Conservation (phyloP, 2,329 filamentous ascomycete species). For the Coniochaeta sp. region DNA sequence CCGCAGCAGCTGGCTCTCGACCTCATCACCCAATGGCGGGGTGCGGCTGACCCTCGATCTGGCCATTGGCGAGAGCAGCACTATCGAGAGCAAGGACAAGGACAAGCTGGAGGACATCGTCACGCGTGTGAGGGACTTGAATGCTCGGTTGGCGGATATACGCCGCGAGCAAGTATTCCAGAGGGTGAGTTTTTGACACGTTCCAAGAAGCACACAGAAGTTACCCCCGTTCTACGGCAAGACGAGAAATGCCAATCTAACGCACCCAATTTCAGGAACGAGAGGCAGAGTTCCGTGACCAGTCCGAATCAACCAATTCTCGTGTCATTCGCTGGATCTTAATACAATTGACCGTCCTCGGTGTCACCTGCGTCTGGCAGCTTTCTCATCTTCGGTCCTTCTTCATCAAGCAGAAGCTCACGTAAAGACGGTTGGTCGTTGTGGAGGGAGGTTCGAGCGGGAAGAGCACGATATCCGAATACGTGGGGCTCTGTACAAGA, state of each 20-base stretch:
- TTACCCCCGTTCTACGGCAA: neutral
- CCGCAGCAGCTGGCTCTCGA: slow-evolving; percentile 64
- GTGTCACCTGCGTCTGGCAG: slow-evolving; percentile 91
- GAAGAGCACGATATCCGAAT: neutral
- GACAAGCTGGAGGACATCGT: slow-evolving; percentile 86
- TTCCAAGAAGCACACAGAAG: no score
- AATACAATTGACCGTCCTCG: slow-evolving; percentile 79
- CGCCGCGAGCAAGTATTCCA: slow-evolving; percentile 95
- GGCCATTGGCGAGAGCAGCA: slow-evolving; percentile 87
- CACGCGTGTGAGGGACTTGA: slow-evolving; percentile 81
- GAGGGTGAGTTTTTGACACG: slow-evolving; percentile 51
- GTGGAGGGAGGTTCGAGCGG: neutral
- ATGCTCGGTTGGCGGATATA: slow-evolving; percentile 79
- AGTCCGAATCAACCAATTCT: slow-evolving; percentile 87
- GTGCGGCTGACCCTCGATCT: slow-evolving; percentile 84
- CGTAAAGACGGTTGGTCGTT: slow-evolving; percentile 41
- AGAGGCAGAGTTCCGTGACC: slow-evolving; percentile 95
- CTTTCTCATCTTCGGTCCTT: slow-evolving; percentile 90
- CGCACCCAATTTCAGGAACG: slow-evolving; percentile 65
- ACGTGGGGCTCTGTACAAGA: neutral
- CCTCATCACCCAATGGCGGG: slow-evolving; percentile 58
- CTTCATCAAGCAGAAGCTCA: slow-evolving; percentile 99
- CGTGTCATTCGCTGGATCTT: slow-evolving; percentile 92
- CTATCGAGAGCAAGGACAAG: slow-evolving; percentile 92
- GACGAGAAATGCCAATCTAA: neutral